phyloP scores from a whole-genome alignment of 2,329 filamentous ascomycete genomes.

The Talaromyces albobiverticillius region DNA sequence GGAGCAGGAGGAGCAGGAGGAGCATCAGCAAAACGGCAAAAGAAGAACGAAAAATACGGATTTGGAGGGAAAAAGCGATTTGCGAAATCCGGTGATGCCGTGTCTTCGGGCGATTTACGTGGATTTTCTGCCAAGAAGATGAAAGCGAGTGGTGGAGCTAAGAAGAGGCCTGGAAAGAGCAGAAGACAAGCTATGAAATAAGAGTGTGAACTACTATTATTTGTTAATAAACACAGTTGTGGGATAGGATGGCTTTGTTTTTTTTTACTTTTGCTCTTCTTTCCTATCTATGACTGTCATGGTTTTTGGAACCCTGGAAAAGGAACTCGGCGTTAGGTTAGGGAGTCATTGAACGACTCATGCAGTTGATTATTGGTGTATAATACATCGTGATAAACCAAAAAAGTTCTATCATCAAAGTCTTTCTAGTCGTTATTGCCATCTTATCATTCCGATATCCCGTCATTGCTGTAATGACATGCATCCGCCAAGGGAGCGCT shows the following conservation, averaged over 20 bases:
- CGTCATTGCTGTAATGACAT: not conserved
- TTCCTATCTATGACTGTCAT: no score
- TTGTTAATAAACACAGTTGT: no score
- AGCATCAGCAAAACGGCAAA: conserved; percentile 68
- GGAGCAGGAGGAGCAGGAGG: conserved; percentile 20
- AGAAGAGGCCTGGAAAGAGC: conserved; percentile 52
- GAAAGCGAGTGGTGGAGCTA: conserved; percentile 57
- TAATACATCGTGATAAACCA: not conserved
- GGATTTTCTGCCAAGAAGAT: conserved; percentile 81
- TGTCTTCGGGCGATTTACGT: conserved; percentile 75
- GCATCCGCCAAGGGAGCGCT: no score
- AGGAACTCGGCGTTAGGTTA: not conserved
- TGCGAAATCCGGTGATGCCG: conserved; percentile 84
- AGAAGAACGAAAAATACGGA: conserved; percentile 93
- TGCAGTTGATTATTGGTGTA: not conserved
- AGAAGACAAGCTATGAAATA: conserved; percentile 36
- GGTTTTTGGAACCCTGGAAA: not conserved
- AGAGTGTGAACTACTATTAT: not conserved
- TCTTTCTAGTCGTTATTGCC: not conserved
- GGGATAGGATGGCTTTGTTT: no score
- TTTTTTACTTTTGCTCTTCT: no score
- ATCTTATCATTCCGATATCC: no score
- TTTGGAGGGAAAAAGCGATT: conserved; percentile 95
- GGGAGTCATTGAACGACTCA: not conserved
- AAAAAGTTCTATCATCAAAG: not conserved